Percentiles rank a stretch among this genome's conserved stretches.
phyloP scores from a whole-genome alignment of 164 flowering plant genomes.

The Annona cherimola region DNA sequence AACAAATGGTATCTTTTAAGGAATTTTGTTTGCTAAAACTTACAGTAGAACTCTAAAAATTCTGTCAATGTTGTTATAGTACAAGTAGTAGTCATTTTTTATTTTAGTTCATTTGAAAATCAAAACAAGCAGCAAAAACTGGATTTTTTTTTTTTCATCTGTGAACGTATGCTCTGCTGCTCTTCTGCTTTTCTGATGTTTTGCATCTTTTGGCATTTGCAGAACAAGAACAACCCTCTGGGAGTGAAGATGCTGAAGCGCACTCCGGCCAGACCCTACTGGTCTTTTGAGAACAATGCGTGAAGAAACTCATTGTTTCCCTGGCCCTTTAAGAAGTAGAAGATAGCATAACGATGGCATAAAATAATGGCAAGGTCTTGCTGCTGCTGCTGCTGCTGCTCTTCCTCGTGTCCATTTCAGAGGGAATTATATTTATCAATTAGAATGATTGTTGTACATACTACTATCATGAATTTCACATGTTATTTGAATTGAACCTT shows the following conservation, averaged over 20 bases:
- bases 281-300: conserved; percentile 35
- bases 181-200: not conserved
- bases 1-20: no score
- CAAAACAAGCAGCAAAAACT: no score
- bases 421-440: not conserved
- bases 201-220: conserved; percentile 15
- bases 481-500: not conserved
- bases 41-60: no score
- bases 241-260: conserved; percentile 72
- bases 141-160: not conserved
- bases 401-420: not conserved
- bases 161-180: no score
- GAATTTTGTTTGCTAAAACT: no score
- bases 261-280: conserved; percentile 53
- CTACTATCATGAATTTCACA: not conserved
- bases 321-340: not conserved
- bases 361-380: not conserved
- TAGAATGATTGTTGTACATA: not conserved
- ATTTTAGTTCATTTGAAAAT: not conserved
- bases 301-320: conserved; percentile 6
- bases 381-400: not conserved
- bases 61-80: no score
- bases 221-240: conserved; percentile 80
- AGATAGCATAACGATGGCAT: not conserved
- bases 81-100: no score